phyloP scores from a whole-genome alignment of 495 filamentous ascomycete species.

The Xylaria longipes region DNA sequence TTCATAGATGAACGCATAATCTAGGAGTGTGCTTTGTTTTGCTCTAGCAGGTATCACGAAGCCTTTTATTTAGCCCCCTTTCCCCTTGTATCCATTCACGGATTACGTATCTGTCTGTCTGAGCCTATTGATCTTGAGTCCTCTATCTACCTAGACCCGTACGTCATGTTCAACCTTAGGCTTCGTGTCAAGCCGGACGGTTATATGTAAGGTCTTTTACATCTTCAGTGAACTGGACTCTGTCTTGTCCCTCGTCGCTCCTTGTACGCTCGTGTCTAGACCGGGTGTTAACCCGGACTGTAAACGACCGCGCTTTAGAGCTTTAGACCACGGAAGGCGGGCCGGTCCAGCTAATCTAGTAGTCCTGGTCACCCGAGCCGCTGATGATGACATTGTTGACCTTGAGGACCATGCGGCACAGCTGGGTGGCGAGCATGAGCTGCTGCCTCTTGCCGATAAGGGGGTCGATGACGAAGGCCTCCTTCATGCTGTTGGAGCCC shows the following conservation, averaged over 20 bases:
- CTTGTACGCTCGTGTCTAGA: neutral
- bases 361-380: conserved; percentile 90
- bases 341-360: conserved; percentile 60
- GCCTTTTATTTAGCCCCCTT: conserved; percentile 10
- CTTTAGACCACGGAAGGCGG: neutral
- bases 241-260: neutral
- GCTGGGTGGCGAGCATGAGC: conserved; percentile 91
- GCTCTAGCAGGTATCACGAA: conserved; percentile 2
- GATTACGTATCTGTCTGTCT: neutral
- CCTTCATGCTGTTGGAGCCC: conserved; percentile 94
- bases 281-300: neutral
- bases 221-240: neutral
- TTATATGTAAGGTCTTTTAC: neutral
- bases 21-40: neutral
- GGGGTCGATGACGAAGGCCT: conserved; percentile 97
- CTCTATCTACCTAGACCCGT: neutral
- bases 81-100: neutral
- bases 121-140: conserved; percentile 11
- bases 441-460: conserved; percentile 98
- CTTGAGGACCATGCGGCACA: conserved; percentile 99
- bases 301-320: neutral
- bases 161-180: neutral
- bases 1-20: neutral
- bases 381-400: conserved; percentile 96
- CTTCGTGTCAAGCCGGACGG: neutral